Conservation (phyloP, 2,329 filamentous ascomycete species). For the Diaporthe velutina region DNA sequence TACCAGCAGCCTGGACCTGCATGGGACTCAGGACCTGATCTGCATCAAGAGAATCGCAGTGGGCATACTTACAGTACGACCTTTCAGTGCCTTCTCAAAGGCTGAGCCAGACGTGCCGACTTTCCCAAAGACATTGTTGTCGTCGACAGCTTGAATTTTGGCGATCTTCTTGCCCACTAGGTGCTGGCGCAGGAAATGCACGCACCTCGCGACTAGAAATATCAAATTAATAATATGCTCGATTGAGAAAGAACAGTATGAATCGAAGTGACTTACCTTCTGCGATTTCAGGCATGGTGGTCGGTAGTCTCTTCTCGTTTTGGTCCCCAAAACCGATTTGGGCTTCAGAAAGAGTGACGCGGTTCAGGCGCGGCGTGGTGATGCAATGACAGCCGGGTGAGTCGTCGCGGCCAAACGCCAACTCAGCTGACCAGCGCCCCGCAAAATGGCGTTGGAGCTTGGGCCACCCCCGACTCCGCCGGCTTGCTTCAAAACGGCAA, state of each 20-base stretch:
- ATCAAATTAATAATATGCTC: background rate
- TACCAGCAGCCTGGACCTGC: conserved; percentile 74
- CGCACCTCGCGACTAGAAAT: conserved; percentile 79
- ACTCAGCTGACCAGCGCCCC: conserved; percentile 25
- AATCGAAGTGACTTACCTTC: conserved; percentile 58
- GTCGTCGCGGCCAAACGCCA: conserved; percentile 26
- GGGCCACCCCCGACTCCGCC: conserved; percentile 11
- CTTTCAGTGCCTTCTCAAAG: conserved; percentile 80
- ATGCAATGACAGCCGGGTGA: background rate
- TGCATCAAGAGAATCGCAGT: background rate
- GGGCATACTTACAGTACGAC: conserved; percentile 70
- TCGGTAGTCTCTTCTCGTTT: background rate
- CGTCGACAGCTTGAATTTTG: conserved; percentile 79
- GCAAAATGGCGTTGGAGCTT: conserved; percentile 26
- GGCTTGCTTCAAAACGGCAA: conserved; percentile 27
- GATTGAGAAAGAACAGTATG: background rate
- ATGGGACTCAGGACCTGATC: background rate
- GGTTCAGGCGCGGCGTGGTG: conserved; percentile 28
- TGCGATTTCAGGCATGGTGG: conserved; percentile 72
- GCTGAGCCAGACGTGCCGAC: conserved; percentile 82
- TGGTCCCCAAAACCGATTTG: background rate
- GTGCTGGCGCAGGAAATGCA: conserved; percentile 85
- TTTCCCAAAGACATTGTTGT: conserved; percentile 91
- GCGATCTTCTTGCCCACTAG: conserved; percentile 87
- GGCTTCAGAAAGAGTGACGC: conserved; percentile 17